Base-by-base conservation (phyloP, 208 protist species). In the Leptomonas pyrrhocoris region DNA sequence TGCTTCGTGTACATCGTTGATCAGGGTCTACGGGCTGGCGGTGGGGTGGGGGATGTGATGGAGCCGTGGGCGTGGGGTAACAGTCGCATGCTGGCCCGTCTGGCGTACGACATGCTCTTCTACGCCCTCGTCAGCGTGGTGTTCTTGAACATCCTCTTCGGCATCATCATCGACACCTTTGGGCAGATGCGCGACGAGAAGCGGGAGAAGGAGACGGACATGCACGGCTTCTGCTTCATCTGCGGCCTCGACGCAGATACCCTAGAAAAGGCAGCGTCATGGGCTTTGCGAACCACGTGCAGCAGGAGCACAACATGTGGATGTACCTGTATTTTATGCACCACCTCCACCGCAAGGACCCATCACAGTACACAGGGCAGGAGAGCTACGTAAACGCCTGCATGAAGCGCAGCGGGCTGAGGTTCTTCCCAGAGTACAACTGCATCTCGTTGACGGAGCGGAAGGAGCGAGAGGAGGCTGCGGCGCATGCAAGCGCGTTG, bases 161-260 rank as follows among this genome's bases (percentile, higher is more conserved):
- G 95, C 92, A 90, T 98, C 57, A 98, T 98, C 69, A 97, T 98
- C 73, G 94, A 97, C 74, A 96, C 90, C 18, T 98, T 98, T 81
- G 90, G 85, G 0, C 79, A 96, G 74, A 81, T 97, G 69, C 89
- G 94, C 55, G 91, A 96, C 64, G 86, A 96, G 62, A 90, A 89
- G 73, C 80, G 81, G 30, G 76, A 89, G 68, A 86, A 82, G 34
- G 85, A 94, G 66, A 55, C 80, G 30, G 90, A 95, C 68, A 95
- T 96, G 75, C 65, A 87, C 51, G 93, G 87, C 49, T 89, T 77
- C 21, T 98, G 95, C 81, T 98, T 97, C 71, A 94, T 98, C 54
- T 98, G 95, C 77, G 94, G 92, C 34, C 77, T 98, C 16, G 83
- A 94, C 34, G 78, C 86, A 7, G 78, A 89, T 48, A 76, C 68